These are phyloP conservation scores for Holtermanniella nyarrowii DNA, from an alignment of 768 basidiomycete genomes.

Conservation along the genomic window DNA sequence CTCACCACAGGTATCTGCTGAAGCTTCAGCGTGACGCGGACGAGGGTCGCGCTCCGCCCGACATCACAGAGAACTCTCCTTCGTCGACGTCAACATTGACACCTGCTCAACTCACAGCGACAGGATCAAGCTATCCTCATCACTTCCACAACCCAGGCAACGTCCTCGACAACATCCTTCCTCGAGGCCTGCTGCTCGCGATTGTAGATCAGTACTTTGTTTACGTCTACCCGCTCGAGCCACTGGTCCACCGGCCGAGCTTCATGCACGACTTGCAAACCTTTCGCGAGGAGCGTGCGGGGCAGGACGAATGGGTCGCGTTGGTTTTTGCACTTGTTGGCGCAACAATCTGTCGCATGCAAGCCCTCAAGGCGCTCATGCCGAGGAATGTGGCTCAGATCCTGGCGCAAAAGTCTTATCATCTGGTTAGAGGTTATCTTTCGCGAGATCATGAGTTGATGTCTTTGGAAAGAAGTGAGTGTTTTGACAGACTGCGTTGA, in stretches of 20 bases:
- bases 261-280: constrained; percentile 82
- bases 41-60: too few species aligned
- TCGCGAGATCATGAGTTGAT: constrained; percentile 12
- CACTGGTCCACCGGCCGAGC: constrained; percentile 78
- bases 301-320: constrained; percentile 77
- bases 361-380: constrained; percentile 66
- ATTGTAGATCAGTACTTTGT: constrained; percentile 86
- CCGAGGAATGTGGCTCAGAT: constrained; percentile 72
- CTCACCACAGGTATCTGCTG: too few species aligned
- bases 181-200: constrained; percentile 66
- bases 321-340: constrained; percentile 82
- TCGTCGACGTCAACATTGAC: too few species aligned
- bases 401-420: constrained; percentile 67
- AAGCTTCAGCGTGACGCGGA: too few species aligned
- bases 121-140: too few species aligned
- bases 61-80: too few species aligned
- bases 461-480: constrained; percentile 22
- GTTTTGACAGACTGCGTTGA: too few species aligned
- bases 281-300: constrained; percentile 58
- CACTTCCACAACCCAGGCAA: constrained; percentile 54
- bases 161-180: constrained; percentile 69
- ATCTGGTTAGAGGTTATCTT: constrained; percentile 37
- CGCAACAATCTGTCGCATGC: constrained; percentile 77
- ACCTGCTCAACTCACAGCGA: too few species aligned
- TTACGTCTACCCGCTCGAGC: constrained; percentile 83